These are phyloP conservation scores for Pythium diclinum DNA, from an alignment of 352 stramenopile genomes.

Conservation along the genomic window DNA sequence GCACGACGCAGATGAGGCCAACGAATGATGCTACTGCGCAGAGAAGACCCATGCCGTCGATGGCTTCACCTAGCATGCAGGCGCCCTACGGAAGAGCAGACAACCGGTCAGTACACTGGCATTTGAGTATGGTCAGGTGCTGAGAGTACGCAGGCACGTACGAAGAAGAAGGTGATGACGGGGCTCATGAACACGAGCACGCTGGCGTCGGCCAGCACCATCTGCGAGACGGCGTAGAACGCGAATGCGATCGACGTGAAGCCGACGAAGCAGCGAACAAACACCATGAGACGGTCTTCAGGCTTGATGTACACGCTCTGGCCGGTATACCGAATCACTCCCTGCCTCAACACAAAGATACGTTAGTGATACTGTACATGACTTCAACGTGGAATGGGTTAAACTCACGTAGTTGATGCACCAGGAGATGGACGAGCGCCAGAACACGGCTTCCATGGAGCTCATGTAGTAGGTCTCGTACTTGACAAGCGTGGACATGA, in stretches of 20 bases:
- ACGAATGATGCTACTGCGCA: constrained; percentile 39
- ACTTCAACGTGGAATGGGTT: neutral
- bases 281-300: constrained; percentile 16
- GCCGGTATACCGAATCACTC: constrained; percentile 5
- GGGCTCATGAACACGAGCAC: constrained; percentile 34
- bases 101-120: neutral
- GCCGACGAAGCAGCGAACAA: constrained; percentile 23
- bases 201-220: constrained; percentile 33
- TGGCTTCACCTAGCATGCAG: constrained; percentile 38
- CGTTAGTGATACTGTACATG: neutral
- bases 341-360: neutral
- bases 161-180: constrained; percentile 31
- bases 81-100: constrained; percentile 25
- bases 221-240: constrained; percentile 32
- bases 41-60: constrained; percentile 35
- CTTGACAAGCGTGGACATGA: constrained; percentile 32
- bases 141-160: constrained; percentile 7
- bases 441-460: constrained; percentile 34
- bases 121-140: neutral
- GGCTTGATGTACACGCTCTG: constrained; percentile 19
- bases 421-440: constrained; percentile 26
- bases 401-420: constrained; percentile 23
- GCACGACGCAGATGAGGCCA: constrained; percentile 49
- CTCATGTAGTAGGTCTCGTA: constrained; percentile 26
- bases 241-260: constrained; percentile 27